Conservation (phyloP, 305 asterid species). For the Plantago coronopus region DNA sequence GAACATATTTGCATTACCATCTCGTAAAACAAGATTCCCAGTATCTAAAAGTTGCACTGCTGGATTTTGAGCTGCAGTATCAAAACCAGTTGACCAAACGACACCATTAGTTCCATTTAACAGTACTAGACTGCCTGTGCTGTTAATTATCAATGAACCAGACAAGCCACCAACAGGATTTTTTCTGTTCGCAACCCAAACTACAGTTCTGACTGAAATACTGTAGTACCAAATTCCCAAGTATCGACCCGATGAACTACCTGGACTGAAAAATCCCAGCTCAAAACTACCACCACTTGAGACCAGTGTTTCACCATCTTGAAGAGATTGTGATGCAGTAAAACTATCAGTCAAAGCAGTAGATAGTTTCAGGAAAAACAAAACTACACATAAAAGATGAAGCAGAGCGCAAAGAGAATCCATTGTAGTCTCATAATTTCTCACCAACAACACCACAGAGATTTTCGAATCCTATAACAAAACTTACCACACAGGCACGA, state of each 20-base stretch:
- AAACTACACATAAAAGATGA: conserved; percentile 1
- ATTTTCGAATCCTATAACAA: not conserved
- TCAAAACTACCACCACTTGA: conserved; percentile 27
- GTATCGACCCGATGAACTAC: conserved; percentile 22
- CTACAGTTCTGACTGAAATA: conserved; percentile 22
- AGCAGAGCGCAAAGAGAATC: not conserved
- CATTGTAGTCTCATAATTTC: conserved; percentile 14
- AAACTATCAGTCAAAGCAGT: conserved; percentile 15
- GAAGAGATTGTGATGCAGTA: conserved; percentile 19
- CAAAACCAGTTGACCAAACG: conserved; percentile 32
- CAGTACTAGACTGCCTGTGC: conserved; percentile 4
- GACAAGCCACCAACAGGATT: conserved; percentile 19
- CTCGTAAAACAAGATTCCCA: conserved; percentile 39
- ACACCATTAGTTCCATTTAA: conserved; percentile 9
- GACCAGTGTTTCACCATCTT: conserved; percentile 23
- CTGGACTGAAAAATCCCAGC: conserved; percentile 34
- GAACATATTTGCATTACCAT: conserved; percentile 20
- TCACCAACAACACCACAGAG: not conserved
- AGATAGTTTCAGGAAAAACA: not conserved
- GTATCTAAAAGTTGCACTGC: conserved; percentile 36
- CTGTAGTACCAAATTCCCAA: conserved; percentile 33
- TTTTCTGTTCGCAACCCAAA: too few species aligned
- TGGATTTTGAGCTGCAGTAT: conserved; percentile 21
- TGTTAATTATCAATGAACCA: conserved; percentile 20
- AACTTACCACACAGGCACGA: not conserved